A percentile compares a stretch with the other conserved stretches of the same genome.
phyloP scores from a whole-genome alignment of 345 rosid species.

The Gossypium herbaceum region DNA sequence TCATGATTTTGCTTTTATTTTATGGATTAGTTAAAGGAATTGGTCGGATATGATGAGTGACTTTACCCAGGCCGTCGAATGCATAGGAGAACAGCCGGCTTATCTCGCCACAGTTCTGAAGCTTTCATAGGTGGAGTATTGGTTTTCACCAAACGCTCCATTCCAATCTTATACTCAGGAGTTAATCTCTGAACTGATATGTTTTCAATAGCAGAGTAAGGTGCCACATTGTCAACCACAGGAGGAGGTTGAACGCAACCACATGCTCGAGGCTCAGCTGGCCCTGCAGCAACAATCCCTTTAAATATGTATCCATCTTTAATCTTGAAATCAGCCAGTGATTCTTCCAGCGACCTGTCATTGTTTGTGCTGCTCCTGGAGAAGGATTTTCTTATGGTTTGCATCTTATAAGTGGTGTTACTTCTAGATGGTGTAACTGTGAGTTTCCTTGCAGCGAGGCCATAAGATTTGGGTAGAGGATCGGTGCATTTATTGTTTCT shows the following conservation, averaged over 20 bases:
- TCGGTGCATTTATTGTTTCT: conserved; percentile 38
- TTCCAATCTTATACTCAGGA: conserved; percentile 54
- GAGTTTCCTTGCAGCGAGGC: conserved; percentile 17
- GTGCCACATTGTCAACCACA: conserved; percentile 43
- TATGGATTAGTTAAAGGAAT: neutral
- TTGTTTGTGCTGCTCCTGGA: conserved; percentile 19
- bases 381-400: conserved; percentile 20
- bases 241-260: conserved; percentile 60
- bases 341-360: conserved; percentile 41
- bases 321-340: conserved; percentile 45
- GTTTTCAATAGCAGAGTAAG: conserved; percentile 42
- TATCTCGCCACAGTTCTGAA: conserved; percentile 51
- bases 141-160: conserved; percentile 49
- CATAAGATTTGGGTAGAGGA: conserved; percentile 27
- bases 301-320: conserved; percentile 54
- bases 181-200: conserved; percentile 46
- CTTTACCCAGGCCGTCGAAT: conserved; percentile 60
- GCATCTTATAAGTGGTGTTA: conserved; percentile 27
- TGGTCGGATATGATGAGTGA: neutral
- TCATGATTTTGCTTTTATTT: neutral
- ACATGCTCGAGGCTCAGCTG: conserved; percentile 51
- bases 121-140: conserved; percentile 65
- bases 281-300: conserved; percentile 61
- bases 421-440: conserved; percentile 27
- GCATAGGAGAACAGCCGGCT: conserved; percentile 56